Evolutionary conservation across 192 early-diverging fungal genomes (phyloP).

Genomic region (Backusella tuberculispora): DNA sequence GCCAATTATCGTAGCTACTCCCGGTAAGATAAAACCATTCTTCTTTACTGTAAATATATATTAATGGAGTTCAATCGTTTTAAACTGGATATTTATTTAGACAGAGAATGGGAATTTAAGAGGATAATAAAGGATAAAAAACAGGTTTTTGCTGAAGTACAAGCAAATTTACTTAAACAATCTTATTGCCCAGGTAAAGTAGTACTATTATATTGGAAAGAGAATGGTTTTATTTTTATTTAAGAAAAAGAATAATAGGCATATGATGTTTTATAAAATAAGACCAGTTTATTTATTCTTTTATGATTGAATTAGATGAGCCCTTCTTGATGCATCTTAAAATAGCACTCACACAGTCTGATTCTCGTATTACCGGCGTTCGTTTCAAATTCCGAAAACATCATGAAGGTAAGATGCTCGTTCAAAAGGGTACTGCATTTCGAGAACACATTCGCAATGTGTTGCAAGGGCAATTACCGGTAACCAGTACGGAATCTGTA

Average conservation of each 20-base stretch:
- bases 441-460: conserved; percentile 42
- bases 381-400: conserved; percentile 50
- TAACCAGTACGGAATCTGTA: neutral
- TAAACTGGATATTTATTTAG: neutral
- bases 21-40: conserved; percentile 1
- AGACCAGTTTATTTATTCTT: neutral
- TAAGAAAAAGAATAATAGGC: no score
- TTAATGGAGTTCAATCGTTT: no score
- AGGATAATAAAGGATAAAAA: conserved; percentile 38
- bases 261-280: no score
- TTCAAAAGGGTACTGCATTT: conserved; percentile 46
- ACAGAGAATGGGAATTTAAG: conserved; percentile 40
- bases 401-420: conserved; percentile 48
- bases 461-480: conserved; percentile 17
- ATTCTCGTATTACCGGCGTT: conserved; percentile 27
- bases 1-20: conserved; percentile 45
- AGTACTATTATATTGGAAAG: neutral
- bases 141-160: conserved; percentile 27
- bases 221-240: neutral
- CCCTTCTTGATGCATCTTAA: conserved; percentile 37
- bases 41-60: neutral
- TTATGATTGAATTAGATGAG: conserved; percentile 28
- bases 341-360: conserved; percentile 26
- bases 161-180: conserved; percentile 41
- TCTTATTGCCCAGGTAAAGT: conserved; percentile 43